Conservation (phyloP, 2,329 filamentous ascomycete species). For the Paraphoma chrysanthemicola region DNA sequence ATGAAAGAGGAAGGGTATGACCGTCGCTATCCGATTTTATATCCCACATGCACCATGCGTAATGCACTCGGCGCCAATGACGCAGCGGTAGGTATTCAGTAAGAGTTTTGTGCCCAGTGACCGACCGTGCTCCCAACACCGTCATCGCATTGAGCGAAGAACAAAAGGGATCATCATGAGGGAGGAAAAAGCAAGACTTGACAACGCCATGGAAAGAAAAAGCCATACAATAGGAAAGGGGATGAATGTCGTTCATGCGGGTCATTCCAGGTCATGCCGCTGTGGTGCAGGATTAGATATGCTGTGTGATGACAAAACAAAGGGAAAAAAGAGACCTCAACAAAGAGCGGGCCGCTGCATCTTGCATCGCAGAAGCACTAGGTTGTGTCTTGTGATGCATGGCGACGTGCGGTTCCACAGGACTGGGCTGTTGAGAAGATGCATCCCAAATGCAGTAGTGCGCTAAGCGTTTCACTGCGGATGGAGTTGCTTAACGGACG, state of each 20-base stretch:
- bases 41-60: slow-evolving; percentile 41
- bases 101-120: no score
- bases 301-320: slow-evolving; percentile 20
- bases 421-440: slow-evolving; percentile 10
- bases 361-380: neutral
- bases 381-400: slow-evolving; percentile 6
- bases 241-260: slow-evolving; percentile 28
- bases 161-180: slow-evolving; percentile 11
- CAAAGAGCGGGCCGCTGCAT: slow-evolving; percentile 1
- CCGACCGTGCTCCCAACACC: slow-evolving; percentile 24
- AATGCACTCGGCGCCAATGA: slow-evolving; percentile 33
- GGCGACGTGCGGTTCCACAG: slow-evolving; percentile 6
- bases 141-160: slow-evolving; percentile 26
- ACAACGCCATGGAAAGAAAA: neutral
- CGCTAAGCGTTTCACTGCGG: slow-evolving; percentile 26
- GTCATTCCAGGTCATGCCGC: slow-evolving; percentile 27
- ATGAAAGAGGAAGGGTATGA: slow-evolving; percentile 35
- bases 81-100: neutral
- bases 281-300: slow-evolving; percentile 37
- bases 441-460: slow-evolving; percentile 26
- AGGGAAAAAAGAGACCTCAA: slow-evolving; percentile 2
- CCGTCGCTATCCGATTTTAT: slow-evolving; percentile 27
- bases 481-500: slow-evolving; percentile 12
- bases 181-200: slow-evolving; percentile 11
- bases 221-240: slow-evolving; percentile 4